Evolutionary conservation across 2,329 filamentous ascomycete species (phyloP).

Genomic region (Neofusicoccum ribis): DNA sequence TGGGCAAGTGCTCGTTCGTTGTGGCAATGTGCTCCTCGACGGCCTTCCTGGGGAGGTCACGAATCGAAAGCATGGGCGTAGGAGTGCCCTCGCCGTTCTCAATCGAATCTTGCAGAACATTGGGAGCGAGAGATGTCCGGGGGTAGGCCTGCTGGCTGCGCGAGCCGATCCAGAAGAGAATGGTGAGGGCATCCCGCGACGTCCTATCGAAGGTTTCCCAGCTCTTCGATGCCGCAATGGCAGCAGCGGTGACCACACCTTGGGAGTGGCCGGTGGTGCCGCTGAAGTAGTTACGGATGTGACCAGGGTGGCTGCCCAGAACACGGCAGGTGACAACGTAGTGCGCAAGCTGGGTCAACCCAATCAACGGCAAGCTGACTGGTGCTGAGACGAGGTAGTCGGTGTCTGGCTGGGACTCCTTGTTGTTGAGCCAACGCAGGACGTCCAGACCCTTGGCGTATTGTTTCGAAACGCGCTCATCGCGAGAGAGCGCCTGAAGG

Average conservation of each 20-base stretch:
- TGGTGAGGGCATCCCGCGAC: constrained; percentile 77
- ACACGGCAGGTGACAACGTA: constrained; percentile 93
- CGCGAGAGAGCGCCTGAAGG: constrained; percentile 79
- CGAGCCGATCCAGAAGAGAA: constrained; percentile 98
- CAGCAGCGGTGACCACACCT: constrained; percentile 89
- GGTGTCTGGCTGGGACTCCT: constrained; percentile 85
- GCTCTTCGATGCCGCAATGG: constrained; percentile 83
- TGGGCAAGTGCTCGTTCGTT: constrained; percentile 92
- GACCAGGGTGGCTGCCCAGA: constrained; percentile 83
- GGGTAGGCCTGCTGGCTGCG: constrained; percentile 98
- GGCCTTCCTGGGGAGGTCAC: constrained; percentile 81
- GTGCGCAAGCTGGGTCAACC: constrained; percentile 91
- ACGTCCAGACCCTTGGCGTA: constrained; percentile 97
- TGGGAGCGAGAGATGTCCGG: constrained; percentile 87
- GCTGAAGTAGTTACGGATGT: constrained; percentile 78
- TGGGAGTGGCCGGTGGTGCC: constrained; percentile 97
- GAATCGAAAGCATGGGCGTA: constrained; percentile 96
- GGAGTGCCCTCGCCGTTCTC: constrained; percentile 94
- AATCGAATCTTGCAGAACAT: constrained; percentile 85
- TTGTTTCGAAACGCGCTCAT: constrained; percentile 87
- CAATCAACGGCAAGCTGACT: constrained; percentile 94
- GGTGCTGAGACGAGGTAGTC: constrained; percentile 94
- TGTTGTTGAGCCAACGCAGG: constrained; percentile 86
- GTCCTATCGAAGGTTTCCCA: constrained; percentile 91
- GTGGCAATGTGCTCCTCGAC: constrained; percentile 96